phyloP scores from a whole-genome alignment of 1,139 yeast genomes.

The Wickerhamomyces sp. region DNA sequence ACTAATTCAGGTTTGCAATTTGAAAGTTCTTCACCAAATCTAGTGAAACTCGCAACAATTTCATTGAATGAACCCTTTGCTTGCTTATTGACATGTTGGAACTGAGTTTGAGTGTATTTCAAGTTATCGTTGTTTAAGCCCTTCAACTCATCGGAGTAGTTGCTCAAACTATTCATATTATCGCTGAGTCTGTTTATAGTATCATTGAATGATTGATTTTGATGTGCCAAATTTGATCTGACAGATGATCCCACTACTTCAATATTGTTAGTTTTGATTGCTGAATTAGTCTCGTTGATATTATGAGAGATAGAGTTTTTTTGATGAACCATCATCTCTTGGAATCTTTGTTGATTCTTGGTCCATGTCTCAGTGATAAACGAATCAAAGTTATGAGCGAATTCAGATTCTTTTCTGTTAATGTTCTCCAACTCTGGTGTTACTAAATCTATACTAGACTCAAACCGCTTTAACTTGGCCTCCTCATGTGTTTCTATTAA shows the following conservation, averaged over 20 bases:
- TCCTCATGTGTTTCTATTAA: constrained; percentile 12
- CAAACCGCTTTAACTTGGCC: constrained; percentile 5
- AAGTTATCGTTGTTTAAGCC: constrained; percentile 9
- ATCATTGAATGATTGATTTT: background rate
- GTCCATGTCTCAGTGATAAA: constrained; percentile 16
- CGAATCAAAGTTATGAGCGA: constrained; percentile 11
- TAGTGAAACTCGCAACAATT: constrained; percentile 11
- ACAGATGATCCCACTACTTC: background rate
- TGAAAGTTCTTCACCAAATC: constrained; percentile 13
- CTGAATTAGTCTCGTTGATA: background rate
- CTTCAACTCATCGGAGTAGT: constrained; percentile 9
- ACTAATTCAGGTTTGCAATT: constrained; percentile 16
- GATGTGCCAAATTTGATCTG: background rate
- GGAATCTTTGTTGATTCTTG: constrained; percentile 12
- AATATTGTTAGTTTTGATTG: background rate
- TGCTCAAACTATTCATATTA: constrained; percentile 10
- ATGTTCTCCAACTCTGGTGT: constrained; percentile 9
- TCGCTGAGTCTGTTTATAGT: constrained; percentile 4
- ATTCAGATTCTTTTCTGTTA: constrained; percentile 9
- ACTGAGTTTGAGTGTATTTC: constrained; percentile 5
- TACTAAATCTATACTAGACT: constrained; percentile 4
- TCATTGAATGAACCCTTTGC: constrained; percentile 3
- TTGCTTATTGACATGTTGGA: constrained; percentile 1
- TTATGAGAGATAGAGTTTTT: background rate
- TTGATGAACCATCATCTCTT: constrained; percentile 5